These are phyloP conservation scores for Stylosanthes scabra DNA, from an alignment of 331 rosid genomes.

Conservation along the genomic window DNA sequence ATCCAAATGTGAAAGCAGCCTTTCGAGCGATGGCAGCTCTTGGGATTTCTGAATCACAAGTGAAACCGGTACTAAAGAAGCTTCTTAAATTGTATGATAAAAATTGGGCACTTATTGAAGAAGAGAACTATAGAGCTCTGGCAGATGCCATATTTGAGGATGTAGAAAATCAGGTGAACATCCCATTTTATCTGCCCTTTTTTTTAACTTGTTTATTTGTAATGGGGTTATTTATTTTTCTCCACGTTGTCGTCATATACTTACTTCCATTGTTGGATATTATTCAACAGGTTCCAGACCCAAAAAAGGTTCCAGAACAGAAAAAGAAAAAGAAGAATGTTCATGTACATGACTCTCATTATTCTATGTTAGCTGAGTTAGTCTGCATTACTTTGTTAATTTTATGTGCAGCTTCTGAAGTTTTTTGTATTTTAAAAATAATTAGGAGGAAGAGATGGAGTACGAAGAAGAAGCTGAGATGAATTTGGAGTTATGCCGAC, in stretches of 20 bases:
- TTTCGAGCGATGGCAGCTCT: constrained; percentile 73
- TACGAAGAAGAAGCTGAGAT: constrained; percentile 60
- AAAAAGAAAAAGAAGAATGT: constrained; percentile 42
- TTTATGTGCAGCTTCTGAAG: constrained; percentile 37
- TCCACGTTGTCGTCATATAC: neutral
- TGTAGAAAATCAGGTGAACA: constrained; percentile 65
- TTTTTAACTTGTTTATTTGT: neutral
- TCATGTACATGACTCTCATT: constrained; percentile 42
- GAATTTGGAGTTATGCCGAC: constrained; percentile 54
- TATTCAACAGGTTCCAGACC: constrained; percentile 55
- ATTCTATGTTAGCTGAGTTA: constrained; percentile 26
- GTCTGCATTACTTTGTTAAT: constrained; percentile 22
- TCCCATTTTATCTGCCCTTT: constrained; percentile 18
- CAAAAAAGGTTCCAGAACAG: constrained; percentile 52
- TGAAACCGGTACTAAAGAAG: constrained; percentile 77
- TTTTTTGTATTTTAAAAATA: constrained; percentile 39
- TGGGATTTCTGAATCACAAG: constrained; percentile 66
- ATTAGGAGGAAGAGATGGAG: constrained; percentile 62
- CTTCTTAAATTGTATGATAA: constrained; percentile 77
- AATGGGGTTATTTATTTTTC: neutral
- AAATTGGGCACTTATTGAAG: constrained; percentile 94
- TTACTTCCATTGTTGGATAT: constrained; percentile 29
- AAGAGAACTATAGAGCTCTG: constrained; percentile 88
- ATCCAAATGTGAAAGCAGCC: constrained; percentile 57
- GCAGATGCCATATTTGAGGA: constrained; percentile 89